phyloP scores from a whole-genome alignment of 179 eudicot genomes.

The Vitellaria paradoxa region DNA sequence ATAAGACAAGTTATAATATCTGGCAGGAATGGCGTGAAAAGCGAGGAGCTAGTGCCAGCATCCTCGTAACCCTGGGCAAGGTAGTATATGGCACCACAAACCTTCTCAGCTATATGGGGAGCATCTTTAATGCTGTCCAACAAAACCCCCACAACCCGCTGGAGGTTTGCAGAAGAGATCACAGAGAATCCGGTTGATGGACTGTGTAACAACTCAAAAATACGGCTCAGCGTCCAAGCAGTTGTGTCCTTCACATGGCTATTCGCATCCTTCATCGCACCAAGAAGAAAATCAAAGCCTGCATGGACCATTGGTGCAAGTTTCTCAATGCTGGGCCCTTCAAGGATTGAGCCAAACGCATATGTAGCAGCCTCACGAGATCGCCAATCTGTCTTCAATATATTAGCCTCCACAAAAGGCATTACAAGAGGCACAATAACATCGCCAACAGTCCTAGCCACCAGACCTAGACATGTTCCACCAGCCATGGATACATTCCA shows the following conservation, averaged over 20 bases:
- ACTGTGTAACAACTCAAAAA: conserved; percentile 76
- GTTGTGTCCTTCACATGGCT: conserved; percentile 93
- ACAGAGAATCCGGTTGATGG: conserved; percentile 68
- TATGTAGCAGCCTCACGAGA: conserved; percentile 86
- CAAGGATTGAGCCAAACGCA: conserved; percentile 94
- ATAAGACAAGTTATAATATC: conserved; percentile 67
- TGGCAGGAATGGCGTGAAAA: conserved; percentile 64
- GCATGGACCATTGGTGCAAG: conserved; percentile 71
- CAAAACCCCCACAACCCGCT: conserved; percentile 53
- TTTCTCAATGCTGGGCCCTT: conserved; percentile 76
- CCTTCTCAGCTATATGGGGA: conserved; percentile 82
- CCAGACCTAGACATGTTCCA: conserved; percentile 89
- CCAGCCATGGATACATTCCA: conserved; percentile 99
- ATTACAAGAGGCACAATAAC: conserved; percentile 77
- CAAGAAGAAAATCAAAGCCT: conserved; percentile 75
- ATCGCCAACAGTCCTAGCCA: conserved; percentile 92
- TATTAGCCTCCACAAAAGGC: conserved; percentile 85
- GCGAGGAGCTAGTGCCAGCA: conserved; percentile 47
- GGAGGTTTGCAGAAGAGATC: conserved; percentile 56
- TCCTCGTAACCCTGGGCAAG: conserved; percentile 91
- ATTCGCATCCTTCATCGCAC: conserved; percentile 76
- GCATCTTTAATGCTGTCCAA: conserved; percentile 73
- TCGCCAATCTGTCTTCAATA: conserved; percentile 80
- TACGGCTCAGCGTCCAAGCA: conserved; percentile 91
- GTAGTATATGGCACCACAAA: conserved; percentile 84